Percentiles rank a stretch among this genome's conserved stretches.
These are phyloP conservation scores for Amaranthus tricolor DNA, from an alignment of 179 eudicot genomes.

Conservation along the genomic window DNA sequence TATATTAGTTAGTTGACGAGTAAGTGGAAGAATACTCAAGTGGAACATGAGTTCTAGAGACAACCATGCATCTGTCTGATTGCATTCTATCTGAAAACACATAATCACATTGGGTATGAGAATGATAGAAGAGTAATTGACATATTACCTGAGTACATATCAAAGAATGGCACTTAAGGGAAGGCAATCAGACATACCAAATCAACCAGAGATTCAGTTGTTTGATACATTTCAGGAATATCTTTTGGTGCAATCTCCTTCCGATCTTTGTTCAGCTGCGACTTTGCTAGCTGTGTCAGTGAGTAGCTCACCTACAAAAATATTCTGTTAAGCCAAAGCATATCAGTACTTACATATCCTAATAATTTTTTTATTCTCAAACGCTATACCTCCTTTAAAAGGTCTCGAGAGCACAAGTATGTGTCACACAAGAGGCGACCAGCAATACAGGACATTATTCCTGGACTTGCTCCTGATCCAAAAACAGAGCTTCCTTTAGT, in stretches of 20 bases:
- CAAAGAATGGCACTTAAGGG: background rate
- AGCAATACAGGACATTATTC: slow-evolving; percentile 93
- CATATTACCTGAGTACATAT: background rate
- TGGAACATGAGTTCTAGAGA: slow-evolving; percentile 99
- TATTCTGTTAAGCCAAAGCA: slow-evolving; percentile 15
- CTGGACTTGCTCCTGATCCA: slow-evolving; percentile 95
- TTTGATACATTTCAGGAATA: slow-evolving; percentile 66
- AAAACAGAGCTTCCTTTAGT: slow-evolving; percentile 63
- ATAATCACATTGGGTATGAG: slow-evolving; percentile 15
- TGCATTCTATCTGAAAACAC: slow-evolving; percentile 74
- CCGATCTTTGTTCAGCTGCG: slow-evolving; percentile 84
- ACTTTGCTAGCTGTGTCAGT: slow-evolving; percentile 83
- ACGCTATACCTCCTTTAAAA: slow-evolving; percentile 75
- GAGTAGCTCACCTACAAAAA: slow-evolving; percentile 91
- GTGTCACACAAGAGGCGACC: slow-evolving; percentile 97
- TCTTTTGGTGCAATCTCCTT: slow-evolving; percentile 91
- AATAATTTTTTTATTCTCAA: background rate
- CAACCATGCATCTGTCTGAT: slow-evolving; percentile 96
- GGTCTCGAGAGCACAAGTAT: slow-evolving; percentile 84
- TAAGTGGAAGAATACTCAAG: slow-evolving; percentile 90
- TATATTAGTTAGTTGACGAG: slow-evolving; percentile 88
- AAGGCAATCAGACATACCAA: slow-evolving; percentile 54
- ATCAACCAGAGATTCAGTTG: slow-evolving; percentile 64
- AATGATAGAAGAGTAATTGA: background rate
- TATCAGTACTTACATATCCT: background rate